These are phyloP conservation scores for Mucor racemosus DNA, from an alignment of 371 early-diverging fungal species.

Conservation along the genomic window DNA sequence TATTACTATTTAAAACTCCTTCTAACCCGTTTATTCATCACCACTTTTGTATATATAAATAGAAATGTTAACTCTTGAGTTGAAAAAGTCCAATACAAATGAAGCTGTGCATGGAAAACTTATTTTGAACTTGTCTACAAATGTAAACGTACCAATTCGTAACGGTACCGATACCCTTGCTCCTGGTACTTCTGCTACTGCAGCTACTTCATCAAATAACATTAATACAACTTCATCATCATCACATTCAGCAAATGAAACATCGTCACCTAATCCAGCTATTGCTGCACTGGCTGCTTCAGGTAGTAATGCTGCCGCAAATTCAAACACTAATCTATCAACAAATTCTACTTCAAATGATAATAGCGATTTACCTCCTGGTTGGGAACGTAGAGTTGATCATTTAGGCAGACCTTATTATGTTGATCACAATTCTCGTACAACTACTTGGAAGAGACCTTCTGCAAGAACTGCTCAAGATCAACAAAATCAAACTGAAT, in stretches of 20 bases:
- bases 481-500: slow-evolving; percentile 65
- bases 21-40: neutral
- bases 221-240: slow-evolving; percentile 18
- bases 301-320: neutral
- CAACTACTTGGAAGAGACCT: slow-evolving; percentile 79
- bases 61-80: slow-evolving; percentile 89
- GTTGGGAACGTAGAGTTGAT: slow-evolving; percentile 79
- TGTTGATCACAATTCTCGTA: slow-evolving; percentile 73
- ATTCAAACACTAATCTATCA: slow-evolving; percentile 13
- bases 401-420: slow-evolving; percentile 74
- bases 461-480: slow-evolving; percentile 56
- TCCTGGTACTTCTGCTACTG: slow-evolving; percentile 10
- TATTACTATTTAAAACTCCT: neutral
- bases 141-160: slow-evolving; percentile 53
- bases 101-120: slow-evolving; percentile 89
- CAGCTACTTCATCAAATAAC: neutral
- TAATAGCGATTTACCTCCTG: slow-evolving; percentile 31
- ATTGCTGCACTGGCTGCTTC: neutral
- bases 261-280: slow-evolving; percentile 17
- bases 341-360: slow-evolving; percentile 7
- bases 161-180: slow-evolving; percentile 53
- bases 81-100: slow-evolving; percentile 82
- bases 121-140: slow-evolving; percentile 72
- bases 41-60: neutral
- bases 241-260: neutral